These are phyloP conservation scores for Chaetoceros muelleri DNA, from an alignment of 108 stramenopile genomes.

Conservation along the genomic window DNA sequence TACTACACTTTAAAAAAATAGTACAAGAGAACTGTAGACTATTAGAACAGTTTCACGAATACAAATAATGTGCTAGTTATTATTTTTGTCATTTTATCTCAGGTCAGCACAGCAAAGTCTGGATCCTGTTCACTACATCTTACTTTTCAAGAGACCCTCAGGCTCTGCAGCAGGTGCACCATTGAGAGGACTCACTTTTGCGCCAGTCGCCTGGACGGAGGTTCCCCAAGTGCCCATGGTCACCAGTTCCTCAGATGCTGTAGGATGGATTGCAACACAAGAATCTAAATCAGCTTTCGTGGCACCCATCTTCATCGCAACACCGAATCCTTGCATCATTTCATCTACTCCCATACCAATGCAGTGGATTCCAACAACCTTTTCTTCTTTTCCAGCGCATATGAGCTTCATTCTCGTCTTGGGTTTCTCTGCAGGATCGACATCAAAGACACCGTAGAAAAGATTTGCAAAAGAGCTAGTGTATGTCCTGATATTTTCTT, in stretches of 20 bases:
- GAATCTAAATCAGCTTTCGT: constrained; percentile 96
- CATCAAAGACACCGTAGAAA: constrained; percentile 76
- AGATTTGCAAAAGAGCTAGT: constrained; percentile 83
- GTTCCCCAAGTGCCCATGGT: constrained; percentile 85
- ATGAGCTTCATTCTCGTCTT: constrained; percentile 87
- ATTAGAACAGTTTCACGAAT: too few relatives aligned
- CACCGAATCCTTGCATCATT: constrained; percentile 87
- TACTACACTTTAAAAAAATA: too few relatives aligned
- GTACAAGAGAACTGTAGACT: too few relatives aligned
- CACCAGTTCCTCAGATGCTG: constrained; percentile 81
- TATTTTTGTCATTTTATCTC: too few relatives aligned
- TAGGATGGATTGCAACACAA: constrained; percentile 94
- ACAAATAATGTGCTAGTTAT: too few relatives aligned
- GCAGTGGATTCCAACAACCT: constrained; percentile 88
- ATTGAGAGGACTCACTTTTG: constrained; percentile 53
- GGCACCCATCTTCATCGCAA: constrained; percentile 73
- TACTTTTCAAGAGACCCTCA: neutral
- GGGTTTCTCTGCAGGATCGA: constrained; percentile 85
- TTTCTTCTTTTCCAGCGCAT: constrained; percentile 75
- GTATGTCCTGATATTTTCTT: constrained; percentile 86
- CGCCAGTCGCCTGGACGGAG: constrained; percentile 47
- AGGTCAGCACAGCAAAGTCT: too few relatives aligned
- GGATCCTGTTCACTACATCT: neutral
- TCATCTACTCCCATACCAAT: constrained; percentile 94
- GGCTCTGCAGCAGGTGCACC: constrained; percentile 56